Base-by-base conservation (phyloP, 192 early-diverging fungal genomes). In the Linnemannia exigua region DNA sequence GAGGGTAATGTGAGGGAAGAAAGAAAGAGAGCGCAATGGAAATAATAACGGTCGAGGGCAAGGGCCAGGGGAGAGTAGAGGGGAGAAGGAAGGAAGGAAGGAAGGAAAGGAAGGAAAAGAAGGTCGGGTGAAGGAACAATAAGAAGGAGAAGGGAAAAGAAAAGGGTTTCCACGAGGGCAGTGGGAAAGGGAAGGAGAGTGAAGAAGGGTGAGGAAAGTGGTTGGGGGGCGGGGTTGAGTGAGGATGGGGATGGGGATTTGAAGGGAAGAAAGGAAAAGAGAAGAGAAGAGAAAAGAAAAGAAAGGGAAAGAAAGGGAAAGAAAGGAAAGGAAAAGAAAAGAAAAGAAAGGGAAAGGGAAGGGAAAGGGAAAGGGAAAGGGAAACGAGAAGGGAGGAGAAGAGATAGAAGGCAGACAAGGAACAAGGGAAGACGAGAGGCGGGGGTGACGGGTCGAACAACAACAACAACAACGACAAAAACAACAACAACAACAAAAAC, bases 381-480 rank as follows among this genome's bases (percentile, higher is more conserved):
- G 38, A 5, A 41, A 67, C 33, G 70, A 72, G 14, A 67, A 67
- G 77, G 37, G 11, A 46, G 41, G 31, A 78, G 74, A 61, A 33
- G 41, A 58, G 50, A 79, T 19, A 35, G 58, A 17, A 51, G 33
- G 50, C 75, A 25, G 41, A 6, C 41, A 44, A 44, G 41, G 9
- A 44, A 44, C 41, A 44, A 44, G 41, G 41, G 41, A 44, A 44
- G 9, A 44, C 41, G 9, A 44, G 41, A 9, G 9, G 9, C 3
- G 41, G 41, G 41, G 41, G 9, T 44, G n/a, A n/a, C 9, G 41
- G 41, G 9, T 44, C 9, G 41, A 9, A 44, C 41, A 44, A n/a
- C n/a, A n/a, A n/a, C n/a, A n/a, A n/a, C n/a, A n/a, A n/a, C n/a
- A n/a, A n/a, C 52, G 73, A 28, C 46, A 16, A 58, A 16, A 50